A percentile compares a stretch with the other conserved stretches of the same genome.
Conservation (phyloP, 1,139 yeast species). For the Suhomyces choctaworum region DNA sequence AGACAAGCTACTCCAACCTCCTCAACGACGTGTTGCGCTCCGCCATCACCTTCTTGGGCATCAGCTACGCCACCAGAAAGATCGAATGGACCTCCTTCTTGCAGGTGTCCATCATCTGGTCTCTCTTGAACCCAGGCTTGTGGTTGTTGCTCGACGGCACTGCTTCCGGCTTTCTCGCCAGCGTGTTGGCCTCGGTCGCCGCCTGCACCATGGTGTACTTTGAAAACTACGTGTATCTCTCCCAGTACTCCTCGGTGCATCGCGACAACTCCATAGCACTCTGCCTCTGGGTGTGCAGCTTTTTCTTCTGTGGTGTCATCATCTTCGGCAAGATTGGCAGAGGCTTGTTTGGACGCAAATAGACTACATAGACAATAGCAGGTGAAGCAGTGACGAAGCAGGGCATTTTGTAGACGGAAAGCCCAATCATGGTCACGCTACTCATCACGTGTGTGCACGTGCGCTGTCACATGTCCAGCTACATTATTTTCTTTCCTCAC, state of each 20-base stretch:
- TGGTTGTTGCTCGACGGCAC: slow-evolving; percentile 85
- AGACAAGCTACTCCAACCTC: slow-evolving; percentile 28
- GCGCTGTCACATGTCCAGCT: slow-evolving; percentile 1
- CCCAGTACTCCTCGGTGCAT: slow-evolving; percentile 16
- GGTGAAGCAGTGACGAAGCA: no score
- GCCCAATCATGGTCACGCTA: no score
- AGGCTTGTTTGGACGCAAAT: slow-evolving; percentile 34
- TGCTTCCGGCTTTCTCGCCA: slow-evolving; percentile 58
- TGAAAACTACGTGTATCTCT: slow-evolving; percentile 27
- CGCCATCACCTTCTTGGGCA: slow-evolving; percentile 75
- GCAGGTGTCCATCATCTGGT: slow-evolving; percentile 77
- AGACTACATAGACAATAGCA: slow-evolving; percentile 4
- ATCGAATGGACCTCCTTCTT: slow-evolving; percentile 76
- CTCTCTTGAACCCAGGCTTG: slow-evolving; percentile 70
- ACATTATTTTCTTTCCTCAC: neutral
- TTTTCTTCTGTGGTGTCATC: slow-evolving; percentile 67
- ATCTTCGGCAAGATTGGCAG: slow-evolving; percentile 75
- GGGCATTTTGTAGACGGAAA: no score
- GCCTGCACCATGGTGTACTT: slow-evolving; percentile 40
- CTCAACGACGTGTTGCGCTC: slow-evolving; percentile 52
- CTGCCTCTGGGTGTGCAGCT: slow-evolving; percentile 57
- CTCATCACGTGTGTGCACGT: no score
- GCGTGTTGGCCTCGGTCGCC: slow-evolving; percentile 42
- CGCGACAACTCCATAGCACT: slow-evolving; percentile 36
- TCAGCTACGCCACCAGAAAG: slow-evolving; percentile 79